Evolutionary conservation across 192 early-diverging fungal genomes (phyloP).

Genomic region (Gonapodya prolifera): DNA sequence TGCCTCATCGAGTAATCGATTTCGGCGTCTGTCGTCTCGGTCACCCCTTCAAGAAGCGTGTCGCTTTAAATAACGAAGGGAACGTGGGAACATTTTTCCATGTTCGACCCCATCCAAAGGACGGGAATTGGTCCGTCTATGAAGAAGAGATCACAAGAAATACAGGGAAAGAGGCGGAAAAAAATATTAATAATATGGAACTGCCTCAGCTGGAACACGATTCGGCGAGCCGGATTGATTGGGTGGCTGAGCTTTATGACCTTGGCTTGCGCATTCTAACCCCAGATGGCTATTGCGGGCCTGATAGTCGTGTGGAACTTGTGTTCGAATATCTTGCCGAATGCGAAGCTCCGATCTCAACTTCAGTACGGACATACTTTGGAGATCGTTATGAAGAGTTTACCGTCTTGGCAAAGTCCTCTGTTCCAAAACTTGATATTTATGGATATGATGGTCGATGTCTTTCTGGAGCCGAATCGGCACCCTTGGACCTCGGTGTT

Average conservation of each 20-base stretch:
- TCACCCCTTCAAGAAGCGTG: constrained; percentile 26
- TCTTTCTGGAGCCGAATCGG: background rate
- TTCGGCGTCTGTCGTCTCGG: constrained; percentile 42
- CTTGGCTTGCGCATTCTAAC: background rate
- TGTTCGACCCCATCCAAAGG: constrained; percentile 32
- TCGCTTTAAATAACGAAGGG: constrained; percentile 33
- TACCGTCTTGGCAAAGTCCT: background rate
- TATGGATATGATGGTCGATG: background rate
- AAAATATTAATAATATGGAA: background rate
- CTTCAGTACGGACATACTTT: background rate
- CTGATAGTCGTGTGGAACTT: constrained; percentile 1
- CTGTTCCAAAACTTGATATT: background rate
- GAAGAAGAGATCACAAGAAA: constrained; percentile 11
- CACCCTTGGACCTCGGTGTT: constrained; percentile 34
- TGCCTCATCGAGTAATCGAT: constrained; percentile 30
- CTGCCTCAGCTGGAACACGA: too few species aligned
- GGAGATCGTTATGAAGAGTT: background rate
- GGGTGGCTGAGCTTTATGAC: background rate
- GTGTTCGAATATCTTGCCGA: background rate
- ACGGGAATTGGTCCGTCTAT: constrained; percentile 28
- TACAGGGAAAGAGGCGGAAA: background rate
- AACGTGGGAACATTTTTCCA: constrained; percentile 40
- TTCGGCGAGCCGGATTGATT: background rate
- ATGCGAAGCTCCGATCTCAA: background rate
- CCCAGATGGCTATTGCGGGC: background rate